Base-by-base conservation (phyloP, 1,139 yeast species). In the Blastobotrys proliferans region DNA sequence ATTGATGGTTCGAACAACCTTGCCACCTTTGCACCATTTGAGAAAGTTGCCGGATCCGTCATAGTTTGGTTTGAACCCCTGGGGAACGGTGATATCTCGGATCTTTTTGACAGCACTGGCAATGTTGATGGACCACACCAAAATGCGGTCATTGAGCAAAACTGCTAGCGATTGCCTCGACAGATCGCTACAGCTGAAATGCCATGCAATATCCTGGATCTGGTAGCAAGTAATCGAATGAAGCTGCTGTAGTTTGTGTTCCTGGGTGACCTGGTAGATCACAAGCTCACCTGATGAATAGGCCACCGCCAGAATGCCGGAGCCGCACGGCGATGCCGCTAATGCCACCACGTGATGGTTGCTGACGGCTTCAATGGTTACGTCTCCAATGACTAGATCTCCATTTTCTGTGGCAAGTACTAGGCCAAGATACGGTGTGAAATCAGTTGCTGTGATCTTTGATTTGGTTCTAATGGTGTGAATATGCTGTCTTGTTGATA, bases 281-380 rank as follows among this genome's bases (percentile, higher is more conserved):
- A 24, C 31, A 13, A 35, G 19, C 22, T 14, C 16, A 2, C 31
- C 30, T 6, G 31, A 9, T 14, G 14, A 14, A 18, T 17, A 35
- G 10, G 9, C 35, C 5, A 34, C 38, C 11, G 43, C 43, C 3
- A 29, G 9, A 20, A 33, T 34, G 22, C 27, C 30, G 19, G n/a
- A 24, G 38, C 43, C 43, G 34, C 43, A 40, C 22, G 43, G 43
- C 3, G 43, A 33, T 6, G 35, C 43, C 9, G 33, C 38, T 10
- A 40, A 13, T 14, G 29, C 19, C 10, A 26, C 38, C 30, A 35
- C 38, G 6, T 27, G 37, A 6, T 9, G 11, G 6, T 26, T 6
- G 20, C 6, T 22, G 26, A 8, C 11, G 10, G 26, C 11, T 8
- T 22, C 8, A 8, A 22, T 8, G 8, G 11, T 11, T 22, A 22